Percentiles rank a stretch among this genome's conserved stretches.
phyloP scores from a whole-genome alignment of 2,329 filamentous ascomycete genomes.

The Aspergillus bombycis region DNA sequence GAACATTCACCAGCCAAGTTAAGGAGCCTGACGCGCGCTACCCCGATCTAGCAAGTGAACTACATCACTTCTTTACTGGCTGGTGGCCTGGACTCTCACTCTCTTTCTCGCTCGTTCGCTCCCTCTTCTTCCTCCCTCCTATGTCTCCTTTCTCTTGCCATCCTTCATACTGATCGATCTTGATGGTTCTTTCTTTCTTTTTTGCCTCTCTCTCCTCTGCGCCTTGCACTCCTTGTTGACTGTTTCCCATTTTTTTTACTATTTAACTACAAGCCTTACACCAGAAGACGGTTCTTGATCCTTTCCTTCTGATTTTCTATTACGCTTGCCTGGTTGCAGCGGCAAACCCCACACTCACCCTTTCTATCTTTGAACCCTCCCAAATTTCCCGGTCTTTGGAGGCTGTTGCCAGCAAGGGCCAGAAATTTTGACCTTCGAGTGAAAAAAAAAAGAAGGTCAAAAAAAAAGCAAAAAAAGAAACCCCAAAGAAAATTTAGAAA shows the following conservation, averaged over 20 bases:
- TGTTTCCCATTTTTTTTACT: neutral
- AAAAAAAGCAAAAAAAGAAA: neutral
- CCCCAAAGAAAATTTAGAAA: neutral
- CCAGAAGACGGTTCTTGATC: neutral
- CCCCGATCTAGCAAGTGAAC: conserved; percentile 3
- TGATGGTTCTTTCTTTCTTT: conserved; percentile 4
- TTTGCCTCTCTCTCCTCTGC: neutral
- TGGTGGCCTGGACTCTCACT: conserved; percentile 11
- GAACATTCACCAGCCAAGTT: conserved; percentile 1
- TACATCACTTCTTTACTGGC: conserved; percentile 9
- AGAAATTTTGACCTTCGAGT: conserved; percentile 5
- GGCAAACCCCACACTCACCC: conserved; percentile 28
- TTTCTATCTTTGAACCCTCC: conserved; percentile 14
- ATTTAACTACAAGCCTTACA: neutral
- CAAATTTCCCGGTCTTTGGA: conserved; percentile 5
- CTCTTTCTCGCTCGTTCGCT: conserved; percentile 1
- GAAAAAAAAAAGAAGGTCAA: neutral
- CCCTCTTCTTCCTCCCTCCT: conserved; percentile 1
- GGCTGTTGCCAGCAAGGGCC: conserved; percentile 15
- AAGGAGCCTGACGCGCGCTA: conserved; percentile 12
- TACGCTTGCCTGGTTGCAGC: conserved; percentile 38
- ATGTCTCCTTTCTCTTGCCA: conserved; percentile 7
- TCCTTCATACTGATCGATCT: neutral
- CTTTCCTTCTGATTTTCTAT: conserved; percentile 13
- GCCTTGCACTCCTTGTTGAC: neutral